Conservation (phyloP, 192 early-diverging fungal genomes). For the Coemansia pectinata region DNA sequence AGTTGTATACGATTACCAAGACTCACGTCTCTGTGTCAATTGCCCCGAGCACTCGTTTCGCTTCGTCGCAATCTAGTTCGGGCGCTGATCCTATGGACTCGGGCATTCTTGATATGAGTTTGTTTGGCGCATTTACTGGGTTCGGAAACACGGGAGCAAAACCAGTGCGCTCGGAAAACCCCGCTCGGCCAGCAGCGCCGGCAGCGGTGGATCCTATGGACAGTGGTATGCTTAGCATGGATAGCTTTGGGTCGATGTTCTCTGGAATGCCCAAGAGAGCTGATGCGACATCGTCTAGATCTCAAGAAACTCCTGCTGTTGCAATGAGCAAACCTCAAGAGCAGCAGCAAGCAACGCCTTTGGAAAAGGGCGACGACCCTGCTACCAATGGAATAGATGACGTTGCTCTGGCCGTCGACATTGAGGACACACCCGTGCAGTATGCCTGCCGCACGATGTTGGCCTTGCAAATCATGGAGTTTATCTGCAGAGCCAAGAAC, state of each 20-base stretch:
- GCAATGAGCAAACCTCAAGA: neutral
- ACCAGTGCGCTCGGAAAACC: neutral
- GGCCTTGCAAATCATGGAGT: slow-evolving; percentile 53
- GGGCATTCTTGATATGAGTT: slow-evolving; percentile 31
- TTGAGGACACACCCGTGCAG: slow-evolving; percentile 55
- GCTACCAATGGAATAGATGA: slow-evolving; percentile 1
- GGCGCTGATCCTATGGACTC: slow-evolving; percentile 7
- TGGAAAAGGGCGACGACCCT: neutral
- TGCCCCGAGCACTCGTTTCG: neutral
- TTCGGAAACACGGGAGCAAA: slow-evolving; percentile 4
- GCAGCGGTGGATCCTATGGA: slow-evolving; percentile 16
- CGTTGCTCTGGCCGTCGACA: slow-evolving; percentile 33
- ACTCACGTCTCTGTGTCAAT: slow-evolving; percentile 3
- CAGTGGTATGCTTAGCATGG: slow-evolving; percentile 33
- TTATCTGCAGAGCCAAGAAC: slow-evolving; percentile 12
- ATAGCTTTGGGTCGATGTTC: slow-evolving; percentile 39
- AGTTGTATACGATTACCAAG: slow-evolving; percentile 35
- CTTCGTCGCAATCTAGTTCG: neutral
- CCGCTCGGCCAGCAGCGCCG: neutral
- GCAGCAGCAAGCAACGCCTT: neutral
- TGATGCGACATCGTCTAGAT: neutral
- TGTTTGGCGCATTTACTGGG: slow-evolving; percentile 32
- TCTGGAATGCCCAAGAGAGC: slow-evolving; percentile 1
- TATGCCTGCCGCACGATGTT: slow-evolving; percentile 50
- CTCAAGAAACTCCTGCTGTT: neutral